Base-by-base conservation (phyloP, 352 stramenopile genomes). In the Blastocystis sp. region DNA sequence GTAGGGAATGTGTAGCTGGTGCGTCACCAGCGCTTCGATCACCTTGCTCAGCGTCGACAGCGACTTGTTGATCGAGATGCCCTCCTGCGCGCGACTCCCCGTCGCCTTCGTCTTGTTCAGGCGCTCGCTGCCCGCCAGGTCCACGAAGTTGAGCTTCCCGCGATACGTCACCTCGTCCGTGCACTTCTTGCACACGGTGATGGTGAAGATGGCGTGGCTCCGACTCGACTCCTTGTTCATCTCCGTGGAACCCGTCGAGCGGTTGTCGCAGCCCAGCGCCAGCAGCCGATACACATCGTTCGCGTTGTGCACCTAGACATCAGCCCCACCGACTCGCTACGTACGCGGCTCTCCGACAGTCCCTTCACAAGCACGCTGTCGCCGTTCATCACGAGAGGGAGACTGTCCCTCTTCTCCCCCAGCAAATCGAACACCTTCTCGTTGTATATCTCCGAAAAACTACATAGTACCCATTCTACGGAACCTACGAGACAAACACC, bases 181-280 rank as follows among this genome's bases (percentile, higher is more conserved):
- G 19, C 66, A 37, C n/a, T 90, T 61, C 60, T 94, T 94, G 85
- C 98, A 93, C 60, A 99, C 79, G 67, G 95, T 94, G 29, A 99
- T 92, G 19, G 96, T 98, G 90, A 98, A 99, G 31, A 99, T 96
- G 4, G 96, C 96, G 91, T 99, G 97, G 0, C 95, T 98, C 16
- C 97, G 93, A 82, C 95, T 98, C 59, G 94, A 98, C 88, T 96
- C 96, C 33, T 94, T 92, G 92, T 99, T 99, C 97, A 99, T 99
- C 45, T 98, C 93, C 0, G 97, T 99, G 1, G 95, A 94, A 3
- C 95, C 96, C 76, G 97, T 98, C 37, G 96, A 97, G 13, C 97
- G 93, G 33, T 91, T 26, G 29, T 91, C 66, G 60, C 82, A 90
- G 6, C 90, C 90, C 26, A 60, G 24, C 31, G 26, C 33, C 13